Evolutionary conservation across 192 early-diverging fungal species (phyloP), one percentile per base, ranked within the genome.

Genomic region (Blastocladiella britannica): DNA sequence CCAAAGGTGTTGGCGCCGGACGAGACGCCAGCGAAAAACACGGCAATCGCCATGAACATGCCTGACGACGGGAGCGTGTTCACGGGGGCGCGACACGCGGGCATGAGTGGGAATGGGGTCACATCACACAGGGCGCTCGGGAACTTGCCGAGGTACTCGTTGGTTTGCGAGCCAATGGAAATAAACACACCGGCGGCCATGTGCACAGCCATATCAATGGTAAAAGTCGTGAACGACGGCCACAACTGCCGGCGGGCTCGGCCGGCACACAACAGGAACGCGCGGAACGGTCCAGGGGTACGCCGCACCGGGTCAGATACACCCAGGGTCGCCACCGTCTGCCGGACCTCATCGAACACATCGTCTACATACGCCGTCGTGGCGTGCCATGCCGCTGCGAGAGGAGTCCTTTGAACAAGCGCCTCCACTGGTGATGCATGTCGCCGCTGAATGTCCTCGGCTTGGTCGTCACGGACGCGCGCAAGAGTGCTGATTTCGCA

Each of bases 1-100:
- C 77, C 77, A 70, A 82, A 82, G 0, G 80, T 82, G 57, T 65
- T 63, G 25, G 62, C 47, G 8, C 77, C 79, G 7, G 71, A 70
- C 23, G 72, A 70, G 47, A 82, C 74, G 0, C 80, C 80, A 0
- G 72, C 71, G 52, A 82, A 82, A 27, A 76, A 65, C 15, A 71
- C 64, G 18, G 79, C 80, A 8, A 82, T 57, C 5, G 62, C 53
- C 25, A 79, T 70, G 53, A 82, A 82, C 58, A 75, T 71, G 24
- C 74, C 80, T 22, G 66, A 67, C 4, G 62, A 55, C 29, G 67
- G 57, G 53, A 75, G 56, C 47, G 55, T 63, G 26, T 72, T 61
- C 12, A 55, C 53, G 7, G 65, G 58, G 22, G 27, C 53, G 5
- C 37, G 2, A 26, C 62, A 65, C 26, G 28, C 53, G 24, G 20